Evolutionary conservation across 495 filamentous ascomycete species (phyloP), one percentile per base, ranked within the genome.

Genomic region (Daldinia loculata): DNA sequence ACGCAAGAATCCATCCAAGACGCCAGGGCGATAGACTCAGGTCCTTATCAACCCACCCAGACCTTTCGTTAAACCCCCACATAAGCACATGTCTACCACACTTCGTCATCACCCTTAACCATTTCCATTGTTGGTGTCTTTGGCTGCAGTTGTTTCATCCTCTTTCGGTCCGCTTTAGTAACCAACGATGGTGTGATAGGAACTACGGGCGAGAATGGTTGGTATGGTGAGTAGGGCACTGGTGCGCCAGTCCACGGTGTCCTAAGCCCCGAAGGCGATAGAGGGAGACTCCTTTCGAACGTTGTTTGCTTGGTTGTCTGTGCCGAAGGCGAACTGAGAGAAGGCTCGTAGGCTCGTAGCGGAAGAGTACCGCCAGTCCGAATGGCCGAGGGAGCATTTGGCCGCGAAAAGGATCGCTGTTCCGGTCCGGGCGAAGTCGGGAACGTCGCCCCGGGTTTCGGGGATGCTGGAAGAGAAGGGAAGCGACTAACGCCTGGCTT

Each of bases 151-250:
- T 82, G 86, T 82, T 82, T 87, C 85, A 84, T 87, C 63, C 83
- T 80, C 83, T 91, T 93, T 53, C 93, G 80, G 73, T 97, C 92
- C 66, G 87, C 86, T 78, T 86, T 89, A 11, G 89, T 93, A 45
- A 93, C 89, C 53, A 94, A 83, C 51, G 89, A 88, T 1, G 94
- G 94, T 30, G 94, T 96, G 63, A 98, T 88, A 0, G 94, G 94
- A 15, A 95, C 92, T 7, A 96, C 84, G 0, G 94, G 94, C 2
- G 91, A 93, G 75, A 91, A 95, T 0, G 94, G 94, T 86, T 97
- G 95, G 75, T 98, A 98, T 5, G 94, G 92, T 61, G 88, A 90
- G 78, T 98, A 97, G 6, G 94, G 94, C 36, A 86, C 83, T 0
- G 93, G 89, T 43, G 91, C 87, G 5, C 91, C 93, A 0, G 91